A percentile compares a stretch with the other conserved stretches of the same genome.
Conservation (phyloP, 176 grass and related monocot species). For the Musa acuminata region DNA sequence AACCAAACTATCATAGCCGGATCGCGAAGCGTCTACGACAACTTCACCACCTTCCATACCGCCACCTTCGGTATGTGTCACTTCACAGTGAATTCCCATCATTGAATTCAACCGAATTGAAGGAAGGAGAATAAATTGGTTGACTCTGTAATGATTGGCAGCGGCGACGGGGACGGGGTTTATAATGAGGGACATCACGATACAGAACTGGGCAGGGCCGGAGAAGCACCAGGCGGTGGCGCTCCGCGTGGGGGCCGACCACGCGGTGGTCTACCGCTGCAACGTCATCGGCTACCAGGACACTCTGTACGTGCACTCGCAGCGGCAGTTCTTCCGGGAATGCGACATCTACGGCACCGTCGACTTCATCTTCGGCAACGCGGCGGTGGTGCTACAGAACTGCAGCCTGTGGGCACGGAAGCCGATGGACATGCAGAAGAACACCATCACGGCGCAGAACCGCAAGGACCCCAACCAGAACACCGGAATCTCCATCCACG, state of each 20-base stretch:
- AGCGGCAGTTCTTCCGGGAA: conserved; percentile 57
- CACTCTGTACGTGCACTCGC: conserved; percentile 54
- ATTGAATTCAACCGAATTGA: background rate
- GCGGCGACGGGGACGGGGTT: conserved; percentile 34
- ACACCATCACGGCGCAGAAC: conserved; percentile 51
- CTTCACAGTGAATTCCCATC: background rate
- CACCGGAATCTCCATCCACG: conserved; percentile 56
- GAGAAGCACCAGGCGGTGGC: conserved; percentile 46
- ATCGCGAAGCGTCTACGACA: conserved; percentile 28
- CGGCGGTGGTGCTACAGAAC: conserved; percentile 59
- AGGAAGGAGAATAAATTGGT: background rate
- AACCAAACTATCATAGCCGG: conserved; percentile 24
- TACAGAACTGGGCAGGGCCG: conserved; percentile 44
- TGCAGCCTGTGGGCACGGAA: conserved; percentile 50
- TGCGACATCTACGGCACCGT: conserved; percentile 61
- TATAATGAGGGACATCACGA: conserved; percentile 49
- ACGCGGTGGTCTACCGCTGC: conserved; percentile 53
- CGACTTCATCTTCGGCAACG: conserved; percentile 65
- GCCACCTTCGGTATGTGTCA: conserved; percentile 33
- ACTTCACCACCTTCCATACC: conserved; percentile 38
- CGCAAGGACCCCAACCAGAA: conserved; percentile 57
- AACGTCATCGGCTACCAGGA: conserved; percentile 50
- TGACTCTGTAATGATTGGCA: conserved; percentile 7
- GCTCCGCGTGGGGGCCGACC: conserved; percentile 44
- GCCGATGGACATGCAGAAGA: conserved; percentile 44